Evolutionary conservation across 179 eudicot genomes (phyloP), one percentile per base, ranked within the genome.

Genomic region (Nepenthes alata): DNA sequence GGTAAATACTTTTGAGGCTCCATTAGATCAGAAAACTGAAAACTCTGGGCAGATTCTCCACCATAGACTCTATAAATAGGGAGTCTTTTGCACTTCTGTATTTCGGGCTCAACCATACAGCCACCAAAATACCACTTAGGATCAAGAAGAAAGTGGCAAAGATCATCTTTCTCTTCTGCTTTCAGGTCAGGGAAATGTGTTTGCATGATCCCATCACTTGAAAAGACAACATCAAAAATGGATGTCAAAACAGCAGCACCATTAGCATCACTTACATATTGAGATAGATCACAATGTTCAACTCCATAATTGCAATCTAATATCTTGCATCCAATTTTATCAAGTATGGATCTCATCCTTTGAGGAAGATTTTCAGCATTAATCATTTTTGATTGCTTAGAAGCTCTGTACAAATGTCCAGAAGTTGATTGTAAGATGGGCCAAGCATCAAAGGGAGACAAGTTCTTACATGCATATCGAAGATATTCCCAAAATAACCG

Each of bases 381-480:
- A 78, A 95, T 75, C 83, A 95, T 62, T 71, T 81, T 95, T 50
- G 83, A 78, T 60, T 77, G 79, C 74, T 35, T 68, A 13, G 81
- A 82, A 67, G 83, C 83, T 83, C 96, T 78, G 71, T 87, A 78
- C 49, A 95, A 73, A 73, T 91, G 88, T 59, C 91, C 91, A 58
- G 91, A 81, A 53, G 82, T 76, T 36, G 96, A 85, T 41, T 97
- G 99, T 65, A 95, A 66, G 70, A 95, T 88, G 47, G 99, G 99
- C 96, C 95, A 95, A 52, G 91, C 99, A 62, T 83, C 83, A 80
- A 95, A 88, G 38, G 78, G 39, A 36, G 91, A 78, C 75, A 95
- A 63, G n/a, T 75, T 70, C 59, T 79, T 77, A 70, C 96, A 87
- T 58, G 77, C 76, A 70, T 74, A 70, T 34, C 64, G 72, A 65